Percentiles rank a stretch among this genome's conserved stretches.
phyloP scores from a whole-genome alignment of 2,329 filamentous ascomycete genomes.

The Colletotrichum scovillei region DNA sequence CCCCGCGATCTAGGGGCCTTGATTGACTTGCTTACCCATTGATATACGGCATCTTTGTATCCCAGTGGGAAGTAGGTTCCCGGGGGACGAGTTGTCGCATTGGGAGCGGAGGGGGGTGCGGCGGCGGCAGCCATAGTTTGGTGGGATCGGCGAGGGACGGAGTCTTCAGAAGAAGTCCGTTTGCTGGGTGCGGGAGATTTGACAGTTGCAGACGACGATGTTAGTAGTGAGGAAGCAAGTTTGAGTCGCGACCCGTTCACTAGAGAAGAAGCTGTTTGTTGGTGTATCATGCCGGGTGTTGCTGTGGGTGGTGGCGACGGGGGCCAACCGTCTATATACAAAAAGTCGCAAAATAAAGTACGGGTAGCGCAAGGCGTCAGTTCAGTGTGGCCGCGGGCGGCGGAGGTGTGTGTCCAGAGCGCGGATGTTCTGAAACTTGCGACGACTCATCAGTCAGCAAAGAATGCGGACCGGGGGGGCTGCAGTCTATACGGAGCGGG shows the following conservation, averaged over 20 bases:
- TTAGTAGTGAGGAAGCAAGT: constrained; percentile 40
- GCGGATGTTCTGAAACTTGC: constrained; percentile 30
- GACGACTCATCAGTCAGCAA: constrained; percentile 32
- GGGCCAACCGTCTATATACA: constrained; percentile 15
- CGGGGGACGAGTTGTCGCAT: constrained; percentile 37
- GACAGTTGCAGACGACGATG: constrained; percentile 26
- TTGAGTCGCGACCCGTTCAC: constrained; percentile 55
- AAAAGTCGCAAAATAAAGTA: constrained; percentile 37
- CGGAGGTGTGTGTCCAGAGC: constrained; percentile 20
- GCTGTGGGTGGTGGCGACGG: constrained; percentile 38
- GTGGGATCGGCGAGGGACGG: constrained; percentile 26
- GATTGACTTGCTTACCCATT: constrained; percentile 76
- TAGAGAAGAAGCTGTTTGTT: constrained; percentile 51
- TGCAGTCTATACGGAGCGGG: neutral
- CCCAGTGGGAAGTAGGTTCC: constrained; percentile 80
- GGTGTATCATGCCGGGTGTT: constrained; percentile 57
- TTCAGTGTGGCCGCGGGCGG: constrained; percentile 22
- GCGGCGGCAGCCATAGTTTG: constrained; percentile 35
- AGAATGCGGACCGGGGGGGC: neutral
- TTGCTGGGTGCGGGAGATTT: constrained; percentile 20
- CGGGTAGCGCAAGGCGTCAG: neutral
- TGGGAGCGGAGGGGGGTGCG: constrained; percentile 26
- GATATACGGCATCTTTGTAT: constrained; percentile 90
- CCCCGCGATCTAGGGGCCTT: neutral
- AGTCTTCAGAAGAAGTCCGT: constrained; percentile 23